Evolutionary conservation across 2,329 filamentous ascomycete genomes (phyloP), one percentile per base, ranked within the genome.

Genomic region (Neophaeococcomyces aloes): DNA sequence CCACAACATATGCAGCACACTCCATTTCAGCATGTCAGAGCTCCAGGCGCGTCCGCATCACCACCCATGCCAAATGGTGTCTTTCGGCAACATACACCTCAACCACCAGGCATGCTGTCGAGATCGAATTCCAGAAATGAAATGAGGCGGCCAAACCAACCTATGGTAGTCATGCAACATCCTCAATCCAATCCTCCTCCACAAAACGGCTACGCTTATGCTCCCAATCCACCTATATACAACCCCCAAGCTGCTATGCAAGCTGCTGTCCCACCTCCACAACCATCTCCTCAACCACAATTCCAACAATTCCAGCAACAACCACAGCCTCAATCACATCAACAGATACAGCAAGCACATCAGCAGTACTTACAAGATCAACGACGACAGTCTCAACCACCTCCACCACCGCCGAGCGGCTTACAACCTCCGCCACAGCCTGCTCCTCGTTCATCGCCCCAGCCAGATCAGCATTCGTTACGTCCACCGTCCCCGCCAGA

Each of bases 211-310:
- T 94, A 84, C 62, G 76, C 83, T 3, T 95, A 87, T 59, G 86
- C 93, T 71, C 79, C 84, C 2, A 87, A 91, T 50, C 84, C 84
- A 30, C 78, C 83, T 27, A 86, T 94, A 54, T 94, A 94, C 64
- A 86, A 86, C 56, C 78, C 78, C 7, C 82, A 73, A 50, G 64
- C 69, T 39, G 15, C 38, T 7, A 15, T 42, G 19, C 64, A 69
- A 19, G 62, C 64, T 46, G 49, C 53, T 21, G 47, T 59, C n/a
- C 40, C 57, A 18, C 55, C 52, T 25, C 59, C 60, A 47, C 61
- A 55, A 29, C 21, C 62, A 52, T 44, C 62, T 54, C 46, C 55
- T 51, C 34, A 61, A 59, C 44, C 55, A 57, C 39, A 59, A 57
- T 46, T 65, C 68, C 53, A 53, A 38, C 46, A 47, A 52, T 72